Conservation (phyloP, 176 grass and related monocot genomes). For the Musa schizocarpa region DNA sequence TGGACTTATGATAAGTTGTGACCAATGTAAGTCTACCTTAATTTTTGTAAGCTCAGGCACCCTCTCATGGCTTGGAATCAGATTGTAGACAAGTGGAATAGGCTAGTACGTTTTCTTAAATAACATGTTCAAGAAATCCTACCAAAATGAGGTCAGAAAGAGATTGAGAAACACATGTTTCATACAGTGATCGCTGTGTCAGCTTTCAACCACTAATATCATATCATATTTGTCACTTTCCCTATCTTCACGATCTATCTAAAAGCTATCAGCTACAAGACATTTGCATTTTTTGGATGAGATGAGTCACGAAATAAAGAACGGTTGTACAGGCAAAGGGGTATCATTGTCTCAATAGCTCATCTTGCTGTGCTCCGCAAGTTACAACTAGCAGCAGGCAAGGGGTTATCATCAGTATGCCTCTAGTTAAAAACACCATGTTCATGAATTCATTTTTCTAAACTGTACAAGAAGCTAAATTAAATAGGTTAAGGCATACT, state of each 20-base stretch:
- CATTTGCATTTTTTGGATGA: no score
- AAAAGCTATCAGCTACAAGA: neutral
- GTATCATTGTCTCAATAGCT: slow-evolving; percentile 13
- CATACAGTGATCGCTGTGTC: neutral
- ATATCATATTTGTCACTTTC: neutral
- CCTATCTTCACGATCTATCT: neutral
- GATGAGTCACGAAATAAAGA: no score
- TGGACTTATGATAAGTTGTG: neutral
- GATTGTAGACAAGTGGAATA: slow-evolving; percentile 14
- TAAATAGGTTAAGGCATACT: no score
- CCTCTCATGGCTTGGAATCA: slow-evolving; percentile 12
- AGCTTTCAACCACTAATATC: neutral
- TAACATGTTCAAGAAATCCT: slow-evolving; percentile 21
- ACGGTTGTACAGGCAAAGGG: slow-evolving; percentile 1
- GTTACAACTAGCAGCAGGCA: neutral
- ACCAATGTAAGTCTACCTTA: slow-evolving; percentile 6
- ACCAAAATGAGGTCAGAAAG: neutral
- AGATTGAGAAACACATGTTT: neutral
- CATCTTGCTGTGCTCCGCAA: slow-evolving; percentile 18
- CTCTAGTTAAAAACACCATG: no score
- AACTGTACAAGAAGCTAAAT: no score
- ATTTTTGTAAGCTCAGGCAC: slow-evolving; percentile 12
- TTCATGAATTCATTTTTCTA: no score
- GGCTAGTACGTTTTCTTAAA: slow-evolving; percentile 17
- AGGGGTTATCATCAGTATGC: neutral